phyloP scores from a whole-genome alignment of 352 stramenopile genomes.

The Saprolegnia diclina region DNA sequence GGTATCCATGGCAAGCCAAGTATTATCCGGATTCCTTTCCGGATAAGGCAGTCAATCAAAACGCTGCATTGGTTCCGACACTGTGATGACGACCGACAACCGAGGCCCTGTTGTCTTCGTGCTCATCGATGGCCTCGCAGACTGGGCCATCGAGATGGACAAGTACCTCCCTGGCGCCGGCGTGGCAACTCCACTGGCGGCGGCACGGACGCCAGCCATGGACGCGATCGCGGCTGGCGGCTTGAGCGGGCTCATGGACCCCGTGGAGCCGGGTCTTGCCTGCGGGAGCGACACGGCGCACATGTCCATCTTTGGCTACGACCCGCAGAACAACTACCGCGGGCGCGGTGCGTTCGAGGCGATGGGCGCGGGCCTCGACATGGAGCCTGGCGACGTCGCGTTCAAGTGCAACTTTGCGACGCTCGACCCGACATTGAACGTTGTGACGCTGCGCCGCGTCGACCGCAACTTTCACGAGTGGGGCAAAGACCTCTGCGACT shows the following conservation, averaged over 20 bases:
- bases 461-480: slow-evolving; percentile 79
- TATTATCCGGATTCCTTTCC: not conserved
- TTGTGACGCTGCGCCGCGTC: slow-evolving; percentile 68
- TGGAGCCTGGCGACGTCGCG: slow-evolving; percentile 79
- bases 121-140: slow-evolving; percentile 79
- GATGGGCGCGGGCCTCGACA: slow-evolving; percentile 76
- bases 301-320: slow-evolving; percentile 87
- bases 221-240: slow-evolving; percentile 74
- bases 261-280: slow-evolving; percentile 73
- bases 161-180: slow-evolving; percentile 35
- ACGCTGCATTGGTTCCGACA: not conserved
- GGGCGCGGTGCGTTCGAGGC: slow-evolving; percentile 82
- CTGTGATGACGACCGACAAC: slow-evolving; percentile 1
- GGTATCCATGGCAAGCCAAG: not conserved
- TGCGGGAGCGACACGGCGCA: slow-evolving; percentile 84
- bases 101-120: slow-evolving; percentile 66
- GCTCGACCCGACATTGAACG: slow-evolving; percentile 51
- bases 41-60: not conserved
- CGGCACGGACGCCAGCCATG: slow-evolving; percentile 70
- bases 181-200: slow-evolving; percentile 56
- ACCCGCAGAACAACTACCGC: slow-evolving; percentile 74
- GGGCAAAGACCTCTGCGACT: slow-evolving; percentile 78
- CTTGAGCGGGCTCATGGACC: slow-evolving; percentile 79
- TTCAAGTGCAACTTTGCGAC: slow-evolving; percentile 90
- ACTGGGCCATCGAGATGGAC: slow-evolving; percentile 48